Conservation (phyloP, 169 alveolate genomes). For the Eimeria necatrix region DNA sequence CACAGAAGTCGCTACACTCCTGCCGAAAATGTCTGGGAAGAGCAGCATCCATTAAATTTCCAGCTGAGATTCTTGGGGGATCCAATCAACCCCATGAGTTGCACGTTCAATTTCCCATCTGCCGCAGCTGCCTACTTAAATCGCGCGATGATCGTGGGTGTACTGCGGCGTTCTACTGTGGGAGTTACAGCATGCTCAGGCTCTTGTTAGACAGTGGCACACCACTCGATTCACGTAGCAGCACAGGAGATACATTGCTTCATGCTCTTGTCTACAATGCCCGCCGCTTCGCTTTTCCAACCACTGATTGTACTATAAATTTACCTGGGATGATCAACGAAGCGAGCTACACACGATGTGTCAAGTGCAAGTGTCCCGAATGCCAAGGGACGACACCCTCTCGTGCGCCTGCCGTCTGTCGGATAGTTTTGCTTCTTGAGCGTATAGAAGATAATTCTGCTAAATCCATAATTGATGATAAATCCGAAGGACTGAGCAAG, state of each 20-base stretch:
- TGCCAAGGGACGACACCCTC: slow-evolving; percentile 16
- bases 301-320: not conserved
- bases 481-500: not conserved
- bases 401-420: slow-evolving; percentile 40
- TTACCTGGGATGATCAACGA: not conserved
- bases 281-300: slow-evolving; percentile 11
- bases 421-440: slow-evolving; percentile 37
- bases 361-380: slow-evolving; percentile 28
- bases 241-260: slow-evolving; percentile 51
- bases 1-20: not conserved
- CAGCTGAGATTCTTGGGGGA: not conserved
- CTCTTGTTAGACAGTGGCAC: slow-evolving; percentile 67
- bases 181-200: slow-evolving; percentile 55
- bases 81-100: not conserved
- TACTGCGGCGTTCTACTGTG: slow-evolving; percentile 60
- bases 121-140: slow-evolving; percentile 19
- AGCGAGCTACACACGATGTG: not conserved
- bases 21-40: slow-evolving; percentile 34
- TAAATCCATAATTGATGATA: not conserved
- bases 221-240: slow-evolving; percentile 14
- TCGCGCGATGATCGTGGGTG: slow-evolving; percentile 42
- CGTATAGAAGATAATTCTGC: not conserved
- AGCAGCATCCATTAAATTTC: slow-evolving; percentile 34
- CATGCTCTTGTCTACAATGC: slow-evolving; percentile 70
- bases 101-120: slow-evolving; percentile 21